Evolutionary conservation across 331 rosid species (phyloP).

Genomic region (Quercus phellos): DNA sequence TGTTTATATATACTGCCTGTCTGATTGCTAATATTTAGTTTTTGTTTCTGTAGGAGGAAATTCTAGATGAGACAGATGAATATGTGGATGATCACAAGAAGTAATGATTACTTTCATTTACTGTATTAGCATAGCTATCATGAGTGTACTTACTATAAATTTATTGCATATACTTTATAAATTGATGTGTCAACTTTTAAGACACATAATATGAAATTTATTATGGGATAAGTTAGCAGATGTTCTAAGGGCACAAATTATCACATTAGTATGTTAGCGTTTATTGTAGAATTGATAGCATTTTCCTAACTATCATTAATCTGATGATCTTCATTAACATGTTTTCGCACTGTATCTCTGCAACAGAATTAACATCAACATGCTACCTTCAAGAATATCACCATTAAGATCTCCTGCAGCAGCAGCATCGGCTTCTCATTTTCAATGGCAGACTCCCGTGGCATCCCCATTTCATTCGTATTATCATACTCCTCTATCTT

Average conservation of each 20-base stretch:
- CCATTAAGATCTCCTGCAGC: constrained; percentile 37
- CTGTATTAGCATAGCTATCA: neutral
- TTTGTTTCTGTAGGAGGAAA: neutral
- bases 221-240: too few relatives aligned
- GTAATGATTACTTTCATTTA: neutral
- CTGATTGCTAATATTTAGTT: neutral
- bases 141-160: too few relatives aligned
- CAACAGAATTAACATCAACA: constrained; percentile 57
- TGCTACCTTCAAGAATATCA: constrained; percentile 33
- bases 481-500: constrained; percentile 22
- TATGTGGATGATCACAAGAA: neutral
- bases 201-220: too few relatives aligned
- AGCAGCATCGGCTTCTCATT: neutral
- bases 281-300: too few relatives aligned
- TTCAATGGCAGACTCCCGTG: neutral
- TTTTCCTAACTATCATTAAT: neutral
- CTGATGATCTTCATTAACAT: neutral
- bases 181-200: too few relatives aligned
- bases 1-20: too few relatives aligned
- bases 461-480: constrained; percentile 1
- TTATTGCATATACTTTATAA: too few relatives aligned
- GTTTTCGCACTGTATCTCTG: neutral
- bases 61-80: neutral
- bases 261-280: too few relatives aligned
- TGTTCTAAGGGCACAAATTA: too few relatives aligned